Evolutionary conservation across 208 protist genomes (phyloP).

Genomic region (Trichomonas tenax): DNA sequence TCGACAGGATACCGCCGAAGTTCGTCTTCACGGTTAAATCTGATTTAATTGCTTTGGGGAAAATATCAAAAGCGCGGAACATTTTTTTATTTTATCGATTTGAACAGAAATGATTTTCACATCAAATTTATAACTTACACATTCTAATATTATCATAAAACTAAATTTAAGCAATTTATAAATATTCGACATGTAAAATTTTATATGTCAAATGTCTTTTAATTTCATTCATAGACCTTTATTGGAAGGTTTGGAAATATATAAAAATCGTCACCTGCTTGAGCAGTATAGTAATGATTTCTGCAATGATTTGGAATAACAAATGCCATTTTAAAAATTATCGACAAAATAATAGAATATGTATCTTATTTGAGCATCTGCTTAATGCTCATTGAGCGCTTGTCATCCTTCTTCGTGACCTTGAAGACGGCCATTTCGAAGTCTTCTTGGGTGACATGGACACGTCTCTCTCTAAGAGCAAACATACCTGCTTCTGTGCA

Average conservation of each 20-base stretch:
- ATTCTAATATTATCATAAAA: background rate
- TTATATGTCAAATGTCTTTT: background rate
- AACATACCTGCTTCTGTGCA: constrained; percentile 93
- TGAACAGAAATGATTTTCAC: background rate
- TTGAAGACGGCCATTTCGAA: constrained; percentile 98
- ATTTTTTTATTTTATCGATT: background rate
- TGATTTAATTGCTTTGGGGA: background rate
- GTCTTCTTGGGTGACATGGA: constrained; percentile 99
- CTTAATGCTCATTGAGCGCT: background rate
- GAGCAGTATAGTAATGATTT: background rate
- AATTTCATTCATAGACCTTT: background rate
- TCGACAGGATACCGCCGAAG: background rate
- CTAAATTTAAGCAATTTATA: background rate
- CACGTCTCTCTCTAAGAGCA: constrained; percentile 88
- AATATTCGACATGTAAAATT: background rate
- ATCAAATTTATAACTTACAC: background rate
- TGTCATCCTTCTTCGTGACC: constrained; percentile 47
- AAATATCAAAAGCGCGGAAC: background rate
- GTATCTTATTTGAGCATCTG: constrained; percentile 9
- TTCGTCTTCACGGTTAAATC: background rate
- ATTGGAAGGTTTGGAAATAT: too few relatives aligned
- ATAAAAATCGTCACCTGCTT: too few relatives aligned
- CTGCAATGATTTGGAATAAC: background rate
- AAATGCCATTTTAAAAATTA: background rate
- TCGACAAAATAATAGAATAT: background rate